Base-by-base conservation (phyloP, 176 grass and related monocot species). In the Melocanna baccifera region DNA sequence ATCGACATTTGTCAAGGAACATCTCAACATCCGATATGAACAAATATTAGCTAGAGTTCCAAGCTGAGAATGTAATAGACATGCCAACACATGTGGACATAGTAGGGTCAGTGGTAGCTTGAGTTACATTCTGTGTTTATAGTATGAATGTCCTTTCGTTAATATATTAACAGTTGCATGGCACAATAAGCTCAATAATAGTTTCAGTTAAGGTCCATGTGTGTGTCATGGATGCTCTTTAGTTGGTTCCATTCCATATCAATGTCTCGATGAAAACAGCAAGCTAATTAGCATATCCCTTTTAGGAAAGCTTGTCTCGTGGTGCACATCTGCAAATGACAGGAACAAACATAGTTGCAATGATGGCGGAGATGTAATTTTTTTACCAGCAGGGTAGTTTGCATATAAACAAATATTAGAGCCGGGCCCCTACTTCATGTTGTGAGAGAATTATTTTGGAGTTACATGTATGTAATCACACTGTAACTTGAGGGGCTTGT, bases 201-300 rank as follows among this genome's bases (percentile, higher is more conserved):
- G 53, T 36, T 82, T 82, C 34, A 82, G 50, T 71, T 58, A 46
- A 58, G 63, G 64, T 78, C 26, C 48, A 77, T 77, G 46, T 82
- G n/a, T 69, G n/a, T 56, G 48, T 57, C n/a, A 32, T 30, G 37
- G 51, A 71, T 4, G 15, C 36, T 75, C 34, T 73, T 42, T 52
- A 40, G 70, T 62, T 66, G 61, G 42, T 36, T 34, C 51, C 41
- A 41, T 85, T 79, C 29, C 41, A 29, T 79, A 63, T 55, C 34
- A 77, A 59, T 77, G 7, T 76, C 28, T 76, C 55, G 13, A 61
- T 18, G 15, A 25, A 40, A 62, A 42, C 22, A 42, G 1, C 58
- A 36, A 40, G n/a, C 32, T 59, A 22, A 23, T 23, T 56, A 76
- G 22, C 6, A 0, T 77, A 40, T 62, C 37, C 6, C 0, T 77